A percentile compares a stretch with the other conserved stretches of the same genome.
Conservation (phyloP, 768 basidiomycete genomes). For the Podaxis pistillaris region DNA sequence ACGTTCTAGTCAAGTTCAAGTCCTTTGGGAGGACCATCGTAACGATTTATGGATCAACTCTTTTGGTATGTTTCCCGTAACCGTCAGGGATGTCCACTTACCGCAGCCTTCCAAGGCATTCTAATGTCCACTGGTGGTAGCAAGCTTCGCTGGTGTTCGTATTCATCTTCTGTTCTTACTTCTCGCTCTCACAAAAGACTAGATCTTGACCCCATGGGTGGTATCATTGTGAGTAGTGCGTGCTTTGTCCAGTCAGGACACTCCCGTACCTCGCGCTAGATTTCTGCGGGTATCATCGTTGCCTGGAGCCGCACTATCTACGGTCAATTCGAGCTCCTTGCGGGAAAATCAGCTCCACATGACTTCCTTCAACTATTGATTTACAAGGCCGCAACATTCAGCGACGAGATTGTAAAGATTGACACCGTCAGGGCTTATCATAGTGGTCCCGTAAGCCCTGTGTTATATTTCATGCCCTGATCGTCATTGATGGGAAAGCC, state of each 20-base stretch:
- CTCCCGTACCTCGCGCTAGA: slow-evolving; percentile 39
- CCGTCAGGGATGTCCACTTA: neutral
- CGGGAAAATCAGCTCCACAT: slow-evolving; percentile 89
- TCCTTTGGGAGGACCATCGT: slow-evolving; percentile 97
- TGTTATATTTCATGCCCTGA: slow-evolving; percentile 19
- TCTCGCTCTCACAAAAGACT: neutral
- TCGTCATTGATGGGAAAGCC: slow-evolving; percentile 7
- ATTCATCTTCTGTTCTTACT: slow-evolving; percentile 7
- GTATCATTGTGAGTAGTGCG: slow-evolving; percentile 55
- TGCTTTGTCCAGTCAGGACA: neutral
- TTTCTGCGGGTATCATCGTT: slow-evolving; percentile 73
- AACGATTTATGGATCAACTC: slow-evolving; percentile 89
- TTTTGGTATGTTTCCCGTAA: slow-evolving; percentile 48
- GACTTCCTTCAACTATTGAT: slow-evolving; percentile 89
- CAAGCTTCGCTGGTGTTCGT: slow-evolving; percentile 79
- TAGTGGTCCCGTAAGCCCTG: slow-evolving; percentile 38
- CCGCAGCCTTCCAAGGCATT: slow-evolving; percentile 46
- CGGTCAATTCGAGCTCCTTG: slow-evolving; percentile 79
- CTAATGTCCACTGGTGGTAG: slow-evolving; percentile 84
- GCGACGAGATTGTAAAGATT: slow-evolving; percentile 78
- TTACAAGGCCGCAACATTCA: slow-evolving; percentile 92
- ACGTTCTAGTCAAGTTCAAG: slow-evolving; percentile 85
- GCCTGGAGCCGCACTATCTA: slow-evolving; percentile 79
- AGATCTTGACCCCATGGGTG: slow-evolving; percentile 81
- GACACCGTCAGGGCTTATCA: slow-evolving; percentile 95